phyloP scores from a whole-genome alignment of 495 filamentous ascomycete genomes.

The Wilcoxina mikolae region DNA sequence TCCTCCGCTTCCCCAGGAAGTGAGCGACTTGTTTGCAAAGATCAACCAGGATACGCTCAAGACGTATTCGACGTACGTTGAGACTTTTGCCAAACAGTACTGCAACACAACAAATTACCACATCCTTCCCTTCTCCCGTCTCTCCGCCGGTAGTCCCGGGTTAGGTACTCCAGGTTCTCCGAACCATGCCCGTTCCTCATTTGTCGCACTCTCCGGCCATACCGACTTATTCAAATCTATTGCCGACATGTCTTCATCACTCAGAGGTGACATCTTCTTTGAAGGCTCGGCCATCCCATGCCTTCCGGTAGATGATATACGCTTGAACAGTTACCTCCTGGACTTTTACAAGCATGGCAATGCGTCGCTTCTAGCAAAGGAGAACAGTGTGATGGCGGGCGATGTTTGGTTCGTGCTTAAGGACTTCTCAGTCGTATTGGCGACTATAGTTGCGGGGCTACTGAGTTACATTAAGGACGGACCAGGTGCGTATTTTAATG shows the following conservation, averaged over 20 bases:
- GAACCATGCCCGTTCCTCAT: conserved; percentile 41
- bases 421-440: conserved; percentile 56
- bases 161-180: not conserved
- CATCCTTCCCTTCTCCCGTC: conserved; percentile 40
- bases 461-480: conserved; percentile 37
- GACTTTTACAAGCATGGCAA: conserved; percentile 65
- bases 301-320: conserved; percentile 39
- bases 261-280: conserved; percentile 51
- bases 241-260: conserved; percentile 45
- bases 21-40: conserved; percentile 38
- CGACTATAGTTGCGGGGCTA: conserved; percentile 47
- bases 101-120: conserved; percentile 35
- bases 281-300: conserved; percentile 57
- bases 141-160: conserved; percentile 6
- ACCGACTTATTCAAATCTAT: conserved; percentile 47
- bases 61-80: conserved; percentile 52
- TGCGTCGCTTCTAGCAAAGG: conserved; percentile 37
- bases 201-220: conserved; percentile 56
- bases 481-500: conserved; percentile 32
- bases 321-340: conserved; percentile 55
- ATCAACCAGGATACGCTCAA: conserved; percentile 49
- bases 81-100: conserved; percentile 51
- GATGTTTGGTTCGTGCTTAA: conserved; percentile 51
- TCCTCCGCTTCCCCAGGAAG: conserved; percentile 44
- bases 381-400: conserved; percentile 44